Base-by-base conservation (phyloP, 1,139 yeast genomes). In the Yamadazyma atlantica region DNA sequence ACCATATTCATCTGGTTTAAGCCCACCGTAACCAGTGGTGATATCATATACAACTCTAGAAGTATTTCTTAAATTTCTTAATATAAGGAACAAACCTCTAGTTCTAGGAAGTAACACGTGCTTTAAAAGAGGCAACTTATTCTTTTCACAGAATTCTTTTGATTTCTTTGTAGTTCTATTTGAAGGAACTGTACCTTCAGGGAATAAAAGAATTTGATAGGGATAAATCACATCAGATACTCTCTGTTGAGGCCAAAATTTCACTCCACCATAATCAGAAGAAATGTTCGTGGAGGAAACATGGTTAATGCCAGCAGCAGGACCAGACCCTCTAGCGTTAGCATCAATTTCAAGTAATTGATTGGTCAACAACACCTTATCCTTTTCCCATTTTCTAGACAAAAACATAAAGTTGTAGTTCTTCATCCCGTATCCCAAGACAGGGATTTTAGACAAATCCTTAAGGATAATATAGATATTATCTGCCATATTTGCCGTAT, bases 181-280 rank as follows among this genome's bases (percentile, higher is more conserved):
- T 27, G 94, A 82, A 42, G 86, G 66, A 37, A 89, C 94, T 0
- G 99, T 92, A 2, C 99, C 99, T 60, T 92, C 99, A 1, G 99
- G 98, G 60, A 84, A 92, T 24, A 92, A 59, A 19, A 90, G 62
- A 38, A 92, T 56, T 54, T 67, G 67, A 48, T 78, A 81, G 46
- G 80, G 70, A 67, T 71, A 58, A 37, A 66, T 41, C 34, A 59
- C 45, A 44, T 57, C 48, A 2, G 61, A 40, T 24, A 62, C 54
- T 3, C 45, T 48, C 2, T 74, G 73, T 25, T 48, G 37, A 2
- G 78, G 77, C 73, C 77, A 73, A 24, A 49, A 53, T 18, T 53
- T 54, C 11, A 50, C 52, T 33, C 41, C 46, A n/a, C 43, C 50
- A 29, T 37, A 34, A 27, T 42, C 46, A n/a, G 49, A 35, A 3